A percentile compares a stretch with the other conserved stretches of the same genome.
phyloP scores from a whole-genome alignment of 1,139 yeast genomes.

The Taphrina populina region DNA sequence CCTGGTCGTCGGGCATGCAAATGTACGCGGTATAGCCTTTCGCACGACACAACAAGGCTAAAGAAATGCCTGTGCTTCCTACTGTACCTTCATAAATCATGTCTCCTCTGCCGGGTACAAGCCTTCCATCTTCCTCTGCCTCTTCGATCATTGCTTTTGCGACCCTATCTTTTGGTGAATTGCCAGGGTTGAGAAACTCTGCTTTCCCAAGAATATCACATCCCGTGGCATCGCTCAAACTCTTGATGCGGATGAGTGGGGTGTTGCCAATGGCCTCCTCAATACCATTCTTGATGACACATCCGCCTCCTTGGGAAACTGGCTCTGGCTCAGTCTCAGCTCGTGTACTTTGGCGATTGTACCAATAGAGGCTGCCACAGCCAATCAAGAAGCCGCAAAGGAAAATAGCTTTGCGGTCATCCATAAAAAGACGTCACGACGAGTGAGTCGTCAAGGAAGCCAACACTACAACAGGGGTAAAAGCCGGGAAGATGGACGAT shows the following conservation, averaged over 20 bases:
- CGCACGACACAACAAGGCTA: conserved; percentile 83
- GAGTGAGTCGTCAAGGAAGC: too few species aligned
- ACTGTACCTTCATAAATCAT: conserved; percentile 47
- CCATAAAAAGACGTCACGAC: too few species aligned
- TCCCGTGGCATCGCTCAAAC: conserved; percentile 73
- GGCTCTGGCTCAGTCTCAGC: background rate
- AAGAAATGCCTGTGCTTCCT: conserved; percentile 74
- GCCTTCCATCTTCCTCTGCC: conserved; percentile 45
- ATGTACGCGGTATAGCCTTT: conserved; percentile 87
- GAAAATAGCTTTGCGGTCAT: background rate
- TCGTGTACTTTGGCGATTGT: background rate
- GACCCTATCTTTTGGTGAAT: conserved; percentile 92
- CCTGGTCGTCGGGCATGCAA: conserved; percentile 93
- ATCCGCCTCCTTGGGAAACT: background rate
- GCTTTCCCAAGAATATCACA: conserved; percentile 83
- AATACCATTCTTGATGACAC: conserved; percentile 46
- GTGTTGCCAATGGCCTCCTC: conserved; percentile 83
- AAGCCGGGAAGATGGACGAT: too few species aligned
- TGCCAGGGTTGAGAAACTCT: conserved; percentile 88
- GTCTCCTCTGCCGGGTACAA: conserved; percentile 27
- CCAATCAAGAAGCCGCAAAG: background rate
- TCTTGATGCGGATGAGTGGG: conserved; percentile 72
- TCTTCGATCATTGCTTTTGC: conserved; percentile 77
- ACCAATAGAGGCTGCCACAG: background rate
- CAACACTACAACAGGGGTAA: too few species aligned